phyloP scores from a whole-genome alignment of 2,329 filamentous ascomycete species.

The Ophiostoma australiae region DNA sequence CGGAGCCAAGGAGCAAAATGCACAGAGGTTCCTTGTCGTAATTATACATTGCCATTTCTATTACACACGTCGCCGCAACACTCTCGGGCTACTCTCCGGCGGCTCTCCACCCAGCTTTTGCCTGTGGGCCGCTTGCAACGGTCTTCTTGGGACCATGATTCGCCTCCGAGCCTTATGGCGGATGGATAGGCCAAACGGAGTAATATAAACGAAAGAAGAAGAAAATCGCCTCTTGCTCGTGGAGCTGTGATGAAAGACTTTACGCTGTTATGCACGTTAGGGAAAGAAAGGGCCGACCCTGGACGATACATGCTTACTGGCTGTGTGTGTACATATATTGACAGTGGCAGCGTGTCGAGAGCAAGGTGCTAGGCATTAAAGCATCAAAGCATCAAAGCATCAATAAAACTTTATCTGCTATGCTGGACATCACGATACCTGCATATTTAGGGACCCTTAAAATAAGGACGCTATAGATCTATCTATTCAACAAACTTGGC shows the following conservation, averaged over 20 bases:
- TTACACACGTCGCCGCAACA: constrained; percentile 5
- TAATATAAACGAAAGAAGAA: neutral
- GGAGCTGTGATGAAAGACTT: no score
- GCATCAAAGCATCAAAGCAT: no score
- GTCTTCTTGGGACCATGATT: neutral
- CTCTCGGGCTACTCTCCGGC: neutral
- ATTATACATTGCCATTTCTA: constrained; percentile 13
- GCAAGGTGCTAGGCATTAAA: no score
- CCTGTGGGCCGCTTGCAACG: neutral
- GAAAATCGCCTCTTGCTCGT: neutral
- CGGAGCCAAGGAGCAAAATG: neutral
- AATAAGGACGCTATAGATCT: no score
- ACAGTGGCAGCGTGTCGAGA: no score
- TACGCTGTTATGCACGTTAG: neutral
- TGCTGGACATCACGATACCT: no score
- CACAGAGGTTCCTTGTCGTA: neutral
- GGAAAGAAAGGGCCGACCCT: neutral
- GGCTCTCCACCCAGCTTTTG: neutral
- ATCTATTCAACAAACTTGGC: no score
- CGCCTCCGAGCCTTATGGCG: neutral
- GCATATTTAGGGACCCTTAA: no score
- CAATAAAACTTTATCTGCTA: no score
- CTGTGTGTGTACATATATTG: no score
- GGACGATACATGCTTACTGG: no score
- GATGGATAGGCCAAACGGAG: neutral